Percentiles rank a stretch among this genome's conserved stretches.
Evolutionary conservation across 257 asterid genomes (phyloP).

Genomic region (Apocynum venetum): DNA sequence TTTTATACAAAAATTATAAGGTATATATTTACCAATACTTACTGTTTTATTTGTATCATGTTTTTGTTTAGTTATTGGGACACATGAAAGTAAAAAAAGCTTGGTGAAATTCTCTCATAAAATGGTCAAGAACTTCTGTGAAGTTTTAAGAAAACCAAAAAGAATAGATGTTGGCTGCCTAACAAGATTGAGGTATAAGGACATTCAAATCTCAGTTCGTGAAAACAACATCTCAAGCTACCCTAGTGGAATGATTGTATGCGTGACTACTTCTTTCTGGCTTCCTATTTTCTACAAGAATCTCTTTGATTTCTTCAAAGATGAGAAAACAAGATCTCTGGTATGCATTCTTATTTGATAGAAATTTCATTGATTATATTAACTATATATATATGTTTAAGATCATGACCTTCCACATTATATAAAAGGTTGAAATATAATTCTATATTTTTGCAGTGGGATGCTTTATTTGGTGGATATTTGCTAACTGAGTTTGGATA

Average conservation of each 20-base stretch:
- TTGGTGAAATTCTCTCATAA: constrained; percentile 56
- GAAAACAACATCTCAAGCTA: constrained; percentile 32
- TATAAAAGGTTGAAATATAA: no score
- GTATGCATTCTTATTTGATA: constrained; percentile 13
- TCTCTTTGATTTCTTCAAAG: constrained; percentile 53
- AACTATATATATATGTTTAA: no score
- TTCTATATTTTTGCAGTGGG: constrained; percentile 50
- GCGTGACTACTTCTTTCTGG: constrained; percentile 59
- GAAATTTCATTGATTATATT: no score
- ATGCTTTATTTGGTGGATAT: constrained; percentile 42
- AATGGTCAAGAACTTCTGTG: constrained; percentile 57
- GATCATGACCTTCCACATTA: no score
- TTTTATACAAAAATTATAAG: no score
- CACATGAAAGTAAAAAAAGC: constrained; percentile 43
- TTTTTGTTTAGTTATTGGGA: constrained; percentile 13
- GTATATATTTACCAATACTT: background rate
- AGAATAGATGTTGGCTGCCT: constrained; percentile 35
- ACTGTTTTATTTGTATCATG: background rate
- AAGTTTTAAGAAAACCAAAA: constrained; percentile 41
- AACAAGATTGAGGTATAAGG: constrained; percentile 30
- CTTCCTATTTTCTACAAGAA: constrained; percentile 44
- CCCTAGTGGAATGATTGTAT: constrained; percentile 40
- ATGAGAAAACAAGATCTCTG: constrained; percentile 47
- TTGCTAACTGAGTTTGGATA: constrained; percentile 20
- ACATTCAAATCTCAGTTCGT: constrained; percentile 43